These are phyloP conservation scores for Speleostelium caveatum DNA, from an alignment of 78 protist genomes.

Conservation along the genomic window DNA sequence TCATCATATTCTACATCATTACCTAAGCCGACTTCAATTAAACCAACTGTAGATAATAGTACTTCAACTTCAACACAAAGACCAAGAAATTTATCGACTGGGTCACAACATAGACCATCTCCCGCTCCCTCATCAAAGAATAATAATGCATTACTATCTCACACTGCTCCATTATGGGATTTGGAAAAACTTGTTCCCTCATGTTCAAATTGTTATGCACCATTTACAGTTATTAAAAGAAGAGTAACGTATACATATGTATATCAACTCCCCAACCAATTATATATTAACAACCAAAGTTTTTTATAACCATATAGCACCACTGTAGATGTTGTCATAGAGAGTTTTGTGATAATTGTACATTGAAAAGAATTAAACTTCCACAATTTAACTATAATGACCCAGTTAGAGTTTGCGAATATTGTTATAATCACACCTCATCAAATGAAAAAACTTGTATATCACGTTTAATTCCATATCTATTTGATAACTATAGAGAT, in stretches of 20 bases:
- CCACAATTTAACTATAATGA: slow-evolving; percentile 69
- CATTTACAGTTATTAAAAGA: slow-evolving; percentile 70
- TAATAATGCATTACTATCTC: slow-evolving; percentile 35
- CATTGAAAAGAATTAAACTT: slow-evolving; percentile 53
- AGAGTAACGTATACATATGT: slow-evolving; percentile 20
- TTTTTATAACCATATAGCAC: slow-evolving; percentile 7
- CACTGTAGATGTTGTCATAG: slow-evolving; percentile 78
- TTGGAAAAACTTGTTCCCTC: slow-evolving; percentile 57
- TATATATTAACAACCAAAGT: too few species aligned
- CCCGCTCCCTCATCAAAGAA: not conserved
- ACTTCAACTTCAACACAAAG: slow-evolving; percentile 1
- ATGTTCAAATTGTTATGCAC: slow-evolving; percentile 57
- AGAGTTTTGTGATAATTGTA: slow-evolving; percentile 75
- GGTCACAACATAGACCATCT: not conserved
- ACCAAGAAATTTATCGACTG: slow-evolving; percentile 23
- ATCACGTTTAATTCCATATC: slow-evolving; percentile 60
- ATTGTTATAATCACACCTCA: slow-evolving; percentile 49
- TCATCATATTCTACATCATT: not conserved
- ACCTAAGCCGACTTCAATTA: slow-evolving; percentile 8
- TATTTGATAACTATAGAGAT: slow-evolving; percentile 50
- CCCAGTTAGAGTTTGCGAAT: slow-evolving; percentile 67
- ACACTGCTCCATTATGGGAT: slow-evolving; percentile 67
- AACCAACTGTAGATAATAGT: not conserved
- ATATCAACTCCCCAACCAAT: not conserved
- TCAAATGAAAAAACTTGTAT: slow-evolving; percentile 66